Base-by-base conservation (phyloP, 129 eudicot genomes). In the Centella asiatica region DNA sequence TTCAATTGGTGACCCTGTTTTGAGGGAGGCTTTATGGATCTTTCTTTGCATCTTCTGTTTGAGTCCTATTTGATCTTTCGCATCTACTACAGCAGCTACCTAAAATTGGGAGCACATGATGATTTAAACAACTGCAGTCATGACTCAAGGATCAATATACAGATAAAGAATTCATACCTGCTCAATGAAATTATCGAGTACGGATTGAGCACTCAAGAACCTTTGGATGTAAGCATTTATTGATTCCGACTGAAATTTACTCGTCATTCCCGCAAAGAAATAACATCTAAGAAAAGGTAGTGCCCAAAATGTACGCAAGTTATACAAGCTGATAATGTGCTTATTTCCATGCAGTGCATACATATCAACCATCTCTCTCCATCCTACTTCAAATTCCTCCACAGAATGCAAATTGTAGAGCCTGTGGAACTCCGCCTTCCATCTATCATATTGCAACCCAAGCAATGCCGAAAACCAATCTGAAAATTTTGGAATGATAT, bases 1-100 rank as follows among this genome's bases (percentile, higher is more conserved):
- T 57, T 88, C 97, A 25, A 88, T 77, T 22, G 97, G 97, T 34
- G 97, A 85, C 44, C 97, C 97, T 5, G 94, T 88, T 80, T 88
- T 85, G 6, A 88, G 83, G 62, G 83, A 64, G 31, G 67, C 70
- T 75, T 80, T 81, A 62, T 78, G 80, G 49, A 51, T 31, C 60
- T 73, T 77, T 32, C 63, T 55, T 29, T 71, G 78, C 73, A 70
- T 68, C 60, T 83, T 87, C 40, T 69, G 83, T 65, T 85, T 88
- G 52, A 49, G 23, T 48, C 86, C 77, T 44, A 73, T 71, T 63
- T 84, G 79, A 29, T 85, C 90, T 52, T 76, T 79, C 17, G 75
- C 75, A 26, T 88, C 94, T 32, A 83, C 74, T 63, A 82, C 69
- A 2, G 62, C 67, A 57, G 78, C 83, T 25, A 82, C 80, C 97